These are phyloP conservation scores for Dacryopinax primogenitus DNA, from an alignment of 768 basidiomycete genomes.

Conservation along the genomic window DNA sequence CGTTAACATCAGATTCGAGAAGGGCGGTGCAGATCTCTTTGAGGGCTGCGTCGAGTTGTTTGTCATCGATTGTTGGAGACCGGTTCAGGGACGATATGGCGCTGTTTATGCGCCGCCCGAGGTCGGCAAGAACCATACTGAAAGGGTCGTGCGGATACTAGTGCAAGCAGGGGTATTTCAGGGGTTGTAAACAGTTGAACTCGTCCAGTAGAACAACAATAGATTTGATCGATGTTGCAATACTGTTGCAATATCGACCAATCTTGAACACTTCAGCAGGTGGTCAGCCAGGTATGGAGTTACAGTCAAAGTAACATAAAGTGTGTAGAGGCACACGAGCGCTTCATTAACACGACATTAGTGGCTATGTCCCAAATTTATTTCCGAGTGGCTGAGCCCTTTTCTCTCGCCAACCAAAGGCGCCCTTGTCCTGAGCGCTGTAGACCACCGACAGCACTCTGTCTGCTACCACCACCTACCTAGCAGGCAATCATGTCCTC, in stretches of 20 bases:
- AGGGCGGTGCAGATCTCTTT: slow-evolving; percentile 92
- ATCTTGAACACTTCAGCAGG: too few relatives aligned
- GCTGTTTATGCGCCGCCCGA: slow-evolving; percentile 85
- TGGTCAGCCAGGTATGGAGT: not conserved
- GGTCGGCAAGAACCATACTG: slow-evolving; percentile 88
- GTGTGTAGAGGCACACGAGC: not conserved
- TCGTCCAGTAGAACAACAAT: not conserved
- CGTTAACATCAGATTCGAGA: slow-evolving; percentile 95
- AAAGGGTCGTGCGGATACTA: slow-evolving; percentile 16
- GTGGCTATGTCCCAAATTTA: not conserved
- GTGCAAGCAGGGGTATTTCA: not conserved
- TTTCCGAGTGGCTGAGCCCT: not conserved
- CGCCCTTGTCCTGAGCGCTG: not conserved
- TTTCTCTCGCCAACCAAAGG: not conserved
- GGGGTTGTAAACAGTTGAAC: not conserved
- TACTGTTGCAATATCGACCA: too few relatives aligned
- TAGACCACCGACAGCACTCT: not conserved
- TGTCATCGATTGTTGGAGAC: slow-evolving; percentile 80
- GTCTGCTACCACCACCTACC: not conserved
- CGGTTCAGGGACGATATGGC: slow-evolving; percentile 82
- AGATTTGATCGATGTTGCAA: too few relatives aligned
- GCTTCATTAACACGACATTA: not conserved
- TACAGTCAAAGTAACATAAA: not conserved
- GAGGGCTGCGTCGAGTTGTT: slow-evolving; percentile 83
- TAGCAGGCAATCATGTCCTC: not conserved